Conservation (phyloP, 176 grass and related monocot genomes). For the Elymus sibiricus region DNA sequence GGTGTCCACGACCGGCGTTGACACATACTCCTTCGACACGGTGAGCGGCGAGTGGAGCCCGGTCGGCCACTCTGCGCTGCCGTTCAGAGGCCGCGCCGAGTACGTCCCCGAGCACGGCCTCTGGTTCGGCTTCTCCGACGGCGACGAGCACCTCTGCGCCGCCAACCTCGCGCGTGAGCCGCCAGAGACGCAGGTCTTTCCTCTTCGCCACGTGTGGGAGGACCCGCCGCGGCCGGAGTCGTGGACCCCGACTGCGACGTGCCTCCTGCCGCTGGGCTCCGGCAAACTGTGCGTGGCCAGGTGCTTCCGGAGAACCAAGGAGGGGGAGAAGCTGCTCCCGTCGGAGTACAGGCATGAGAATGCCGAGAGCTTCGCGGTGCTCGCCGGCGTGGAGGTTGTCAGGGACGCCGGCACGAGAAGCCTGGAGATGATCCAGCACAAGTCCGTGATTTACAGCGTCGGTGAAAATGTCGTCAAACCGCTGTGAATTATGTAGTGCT, state of each 20-base stretch:
- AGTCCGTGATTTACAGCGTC: not conserved
- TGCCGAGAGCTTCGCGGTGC: not conserved
- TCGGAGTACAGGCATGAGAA: not conserved
- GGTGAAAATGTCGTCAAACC: not conserved
- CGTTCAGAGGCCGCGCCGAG: not conserved
- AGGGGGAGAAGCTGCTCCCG: not conserved
- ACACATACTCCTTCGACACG: constrained; percentile 1
- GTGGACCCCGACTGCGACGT: not conserved
- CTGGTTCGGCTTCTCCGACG: not conserved
- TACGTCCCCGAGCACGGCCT: not conserved
- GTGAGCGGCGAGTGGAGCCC: not conserved
- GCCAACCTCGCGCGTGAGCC: not conserved
- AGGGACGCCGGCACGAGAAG: not conserved
- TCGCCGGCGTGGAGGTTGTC: not conserved
- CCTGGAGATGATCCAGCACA: not conserved
- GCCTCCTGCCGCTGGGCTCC: not conserved
- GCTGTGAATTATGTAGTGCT: not conserved
- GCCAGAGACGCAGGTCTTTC: not conserved
- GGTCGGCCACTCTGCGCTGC: not conserved
- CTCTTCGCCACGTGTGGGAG: not conserved
- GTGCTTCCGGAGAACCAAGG: not conserved
- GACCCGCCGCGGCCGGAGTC: not conserved
- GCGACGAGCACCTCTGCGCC: not conserved
- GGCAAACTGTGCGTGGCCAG: not conserved
- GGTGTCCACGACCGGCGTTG: not conserved